phyloP scores from a whole-genome alignment of 2,329 filamentous ascomycete species.

The Zymoseptoria crescenta region DNA sequence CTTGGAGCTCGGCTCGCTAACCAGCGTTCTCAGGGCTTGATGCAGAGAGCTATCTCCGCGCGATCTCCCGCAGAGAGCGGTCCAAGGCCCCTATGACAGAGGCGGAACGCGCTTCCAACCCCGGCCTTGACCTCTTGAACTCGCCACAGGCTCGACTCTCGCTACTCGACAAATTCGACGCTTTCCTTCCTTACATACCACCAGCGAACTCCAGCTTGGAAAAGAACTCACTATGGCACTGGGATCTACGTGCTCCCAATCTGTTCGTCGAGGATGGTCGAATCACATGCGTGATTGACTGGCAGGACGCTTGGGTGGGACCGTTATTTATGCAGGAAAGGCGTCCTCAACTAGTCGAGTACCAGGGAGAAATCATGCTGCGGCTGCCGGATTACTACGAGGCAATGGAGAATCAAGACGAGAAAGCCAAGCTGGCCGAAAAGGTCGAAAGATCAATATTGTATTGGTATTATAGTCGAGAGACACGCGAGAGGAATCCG shows the following conservation, averaged over 20 bases:
- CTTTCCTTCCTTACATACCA: slow-evolving; percentile 1
- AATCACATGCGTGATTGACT: slow-evolving; percentile 38
- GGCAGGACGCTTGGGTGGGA: slow-evolving; percentile 31
- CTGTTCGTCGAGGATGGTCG: slow-evolving; percentile 32
- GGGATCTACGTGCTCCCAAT: slow-evolving; percentile 33
- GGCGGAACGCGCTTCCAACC: slow-evolving; percentile 24
- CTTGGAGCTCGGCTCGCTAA: not conserved
- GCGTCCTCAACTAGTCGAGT: slow-evolving; percentile 25
- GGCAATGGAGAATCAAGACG: slow-evolving; percentile 20
- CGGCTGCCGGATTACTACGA: slow-evolving; percentile 22
- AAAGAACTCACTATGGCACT: slow-evolving; percentile 33
- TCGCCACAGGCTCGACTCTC: slow-evolving; percentile 5
- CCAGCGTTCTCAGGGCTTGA: slow-evolving; percentile 2
- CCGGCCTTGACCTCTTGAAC: not conserved
- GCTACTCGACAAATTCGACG: slow-evolving; percentile 6
- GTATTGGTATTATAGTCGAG: slow-evolving; percentile 24
- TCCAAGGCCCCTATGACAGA: slow-evolving; percentile 1
- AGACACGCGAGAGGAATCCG: slow-evolving; percentile 25
- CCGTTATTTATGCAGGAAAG: slow-evolving; percentile 23
- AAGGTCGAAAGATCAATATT: slow-evolving; percentile 25
- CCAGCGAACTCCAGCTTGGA: slow-evolving; percentile 14
- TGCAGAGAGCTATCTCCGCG: slow-evolving; percentile 5
- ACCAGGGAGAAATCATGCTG: slow-evolving; percentile 24
- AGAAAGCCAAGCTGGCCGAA: slow-evolving; percentile 20
- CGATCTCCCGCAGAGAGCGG: slow-evolving; percentile 4